These are phyloP conservation scores for Hsuehochloa calcarea DNA, from an alignment of 176 grass and related monocot species.

Conservation along the genomic window DNA sequence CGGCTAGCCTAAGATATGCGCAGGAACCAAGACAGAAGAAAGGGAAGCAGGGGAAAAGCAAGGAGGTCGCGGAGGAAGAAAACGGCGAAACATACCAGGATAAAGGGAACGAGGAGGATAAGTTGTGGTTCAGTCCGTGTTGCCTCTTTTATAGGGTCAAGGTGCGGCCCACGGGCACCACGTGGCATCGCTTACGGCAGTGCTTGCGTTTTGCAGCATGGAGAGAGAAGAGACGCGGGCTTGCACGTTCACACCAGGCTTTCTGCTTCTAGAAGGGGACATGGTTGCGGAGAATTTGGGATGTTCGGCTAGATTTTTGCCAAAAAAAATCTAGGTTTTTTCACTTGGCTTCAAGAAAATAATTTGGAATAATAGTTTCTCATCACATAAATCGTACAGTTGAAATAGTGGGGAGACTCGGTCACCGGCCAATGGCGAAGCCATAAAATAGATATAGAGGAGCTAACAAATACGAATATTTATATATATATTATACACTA, in stretches of 20 bases:
- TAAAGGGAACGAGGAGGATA: not conserved
- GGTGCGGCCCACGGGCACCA: not conserved
- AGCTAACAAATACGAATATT: no score
- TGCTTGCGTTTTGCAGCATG: slow-evolving; percentile 1
- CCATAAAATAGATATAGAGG: no score
- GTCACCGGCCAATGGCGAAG: no score
- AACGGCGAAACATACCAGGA: not conserved
- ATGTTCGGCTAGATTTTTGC: no score
- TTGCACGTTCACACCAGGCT: not conserved
- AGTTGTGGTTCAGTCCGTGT: not conserved
- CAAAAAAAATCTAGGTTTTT: no score
- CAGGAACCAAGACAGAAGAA: not conserved
- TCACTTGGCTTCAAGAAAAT: no score
- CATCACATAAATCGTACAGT: no score
- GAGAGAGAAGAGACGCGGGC: not conserved
- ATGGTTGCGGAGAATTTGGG: not conserved
- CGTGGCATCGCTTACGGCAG: slow-evolving; percentile 25
- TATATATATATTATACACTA: no score
- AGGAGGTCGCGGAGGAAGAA: not conserved
- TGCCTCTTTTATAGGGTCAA: not conserved
- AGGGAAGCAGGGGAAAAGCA: not conserved
- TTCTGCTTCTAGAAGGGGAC: not conserved
- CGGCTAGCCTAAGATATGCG: not conserved
- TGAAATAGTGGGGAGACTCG: no score
- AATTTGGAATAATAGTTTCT: no score